These are phyloP conservation scores for Mycena kentingensis DNA, from an alignment of 768 basidiomycete species.

Conservation along the genomic window DNA sequence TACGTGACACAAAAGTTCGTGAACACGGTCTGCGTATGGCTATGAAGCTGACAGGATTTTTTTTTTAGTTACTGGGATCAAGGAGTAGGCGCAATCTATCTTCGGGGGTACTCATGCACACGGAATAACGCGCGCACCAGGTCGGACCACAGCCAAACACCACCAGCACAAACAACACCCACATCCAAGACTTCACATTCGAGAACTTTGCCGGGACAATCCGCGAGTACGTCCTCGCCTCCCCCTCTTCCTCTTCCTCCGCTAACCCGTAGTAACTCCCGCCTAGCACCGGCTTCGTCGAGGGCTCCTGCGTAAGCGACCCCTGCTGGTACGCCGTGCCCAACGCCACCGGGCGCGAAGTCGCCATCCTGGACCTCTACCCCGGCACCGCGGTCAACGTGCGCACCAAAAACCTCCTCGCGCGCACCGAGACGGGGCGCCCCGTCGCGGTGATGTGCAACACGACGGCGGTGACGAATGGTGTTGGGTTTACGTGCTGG, in stretches of 20 bases:
- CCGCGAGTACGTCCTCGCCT: constrained; percentile 40
- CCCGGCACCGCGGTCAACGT: constrained; percentile 56
- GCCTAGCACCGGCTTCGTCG: constrained; percentile 47
- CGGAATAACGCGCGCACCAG: too few species aligned
- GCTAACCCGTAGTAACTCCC: not conserved
- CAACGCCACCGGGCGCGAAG: constrained; percentile 60
- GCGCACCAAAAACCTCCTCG: constrained; percentile 48
- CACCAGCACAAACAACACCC: constrained; percentile 59
- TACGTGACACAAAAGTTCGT: too few species aligned
- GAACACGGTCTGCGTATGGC: too few species aligned
- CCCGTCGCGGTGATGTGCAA: constrained; percentile 58
- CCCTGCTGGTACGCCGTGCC: constrained; percentile 63
- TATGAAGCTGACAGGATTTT: too few species aligned
- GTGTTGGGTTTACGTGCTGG: constrained; percentile 54
- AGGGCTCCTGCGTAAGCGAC: constrained; percentile 59
- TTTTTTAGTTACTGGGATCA: too few species aligned
- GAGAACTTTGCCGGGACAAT: constrained; percentile 55
- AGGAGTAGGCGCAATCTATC: too few species aligned
- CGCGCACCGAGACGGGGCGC: constrained; percentile 45
- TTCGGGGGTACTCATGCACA: too few species aligned
- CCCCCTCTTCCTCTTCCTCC: not conserved
- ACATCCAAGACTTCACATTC: constrained; percentile 57
- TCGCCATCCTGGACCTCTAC: constrained; percentile 59
- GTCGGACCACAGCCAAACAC: too few species aligned
- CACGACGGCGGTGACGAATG: constrained; percentile 45